Evolutionary conservation across 2,329 filamentous ascomycete genomes (phyloP).

Genomic region (Shiraia bambusicola): DNA sequence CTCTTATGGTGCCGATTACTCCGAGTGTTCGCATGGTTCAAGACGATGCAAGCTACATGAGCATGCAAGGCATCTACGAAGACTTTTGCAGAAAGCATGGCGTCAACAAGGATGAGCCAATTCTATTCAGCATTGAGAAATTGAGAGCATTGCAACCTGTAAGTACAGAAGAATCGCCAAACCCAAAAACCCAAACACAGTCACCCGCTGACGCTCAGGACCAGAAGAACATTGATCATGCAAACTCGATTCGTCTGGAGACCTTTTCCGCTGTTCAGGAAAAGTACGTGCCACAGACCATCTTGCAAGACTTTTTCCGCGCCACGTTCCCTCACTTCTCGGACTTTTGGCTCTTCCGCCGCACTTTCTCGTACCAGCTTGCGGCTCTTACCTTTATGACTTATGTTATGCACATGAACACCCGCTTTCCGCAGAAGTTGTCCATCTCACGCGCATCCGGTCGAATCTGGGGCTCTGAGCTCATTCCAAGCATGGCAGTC

Average conservation of each 20-base stretch:
- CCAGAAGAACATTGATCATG: constrained; percentile 69
- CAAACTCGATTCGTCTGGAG: constrained; percentile 74
- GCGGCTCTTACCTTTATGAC: constrained; percentile 97
- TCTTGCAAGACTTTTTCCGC: constrained; percentile 88
- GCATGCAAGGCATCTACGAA: constrained; percentile 91
- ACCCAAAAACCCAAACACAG: constrained; percentile 11
- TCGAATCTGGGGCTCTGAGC: constrained; percentile 93
- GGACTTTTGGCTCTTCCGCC: constrained; percentile 98
- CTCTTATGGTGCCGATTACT: constrained; percentile 91
- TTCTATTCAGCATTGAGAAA: constrained; percentile 94
- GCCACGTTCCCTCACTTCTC: constrained; percentile 82
- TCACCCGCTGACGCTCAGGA: not conserved
- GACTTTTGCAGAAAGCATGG: constrained; percentile 87
- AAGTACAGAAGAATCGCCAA: constrained; percentile 19
- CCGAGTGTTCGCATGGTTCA: constrained; percentile 94
- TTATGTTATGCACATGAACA: constrained; percentile 96
- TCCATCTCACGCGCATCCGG: constrained; percentile 84
- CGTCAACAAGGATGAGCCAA: constrained; percentile 91
- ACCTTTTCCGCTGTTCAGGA: constrained; percentile 94
- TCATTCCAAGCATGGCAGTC: constrained; percentile 85
- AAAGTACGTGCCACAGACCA: constrained; percentile 81
- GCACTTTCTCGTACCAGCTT: constrained; percentile 94
- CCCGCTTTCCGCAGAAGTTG: constrained; percentile 93
- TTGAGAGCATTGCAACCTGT: constrained; percentile 65
- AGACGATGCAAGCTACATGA: constrained; percentile 92